Evolutionary conservation across 306 rosid genomes (phyloP).

Genomic region (Gastrolobium villosum): DNA sequence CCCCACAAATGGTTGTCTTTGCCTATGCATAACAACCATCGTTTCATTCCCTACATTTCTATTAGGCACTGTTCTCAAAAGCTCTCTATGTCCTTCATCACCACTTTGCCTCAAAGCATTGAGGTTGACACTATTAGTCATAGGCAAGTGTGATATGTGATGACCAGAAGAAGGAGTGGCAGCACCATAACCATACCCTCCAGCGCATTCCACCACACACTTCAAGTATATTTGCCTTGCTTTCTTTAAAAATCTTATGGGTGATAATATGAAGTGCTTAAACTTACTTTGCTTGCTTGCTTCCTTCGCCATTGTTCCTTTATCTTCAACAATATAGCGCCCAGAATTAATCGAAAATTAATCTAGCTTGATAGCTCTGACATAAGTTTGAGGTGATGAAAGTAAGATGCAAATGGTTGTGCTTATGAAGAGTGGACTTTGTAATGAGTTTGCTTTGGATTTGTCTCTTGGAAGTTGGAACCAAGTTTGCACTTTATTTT

Average conservation of each 20-base stretch:
- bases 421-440: constrained; percentile 20
- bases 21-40: background rate
- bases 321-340: too few relatives aligned
- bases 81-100: background rate
- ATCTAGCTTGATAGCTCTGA: background rate
- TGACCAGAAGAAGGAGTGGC: too few relatives aligned
- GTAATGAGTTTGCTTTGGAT: background rate
- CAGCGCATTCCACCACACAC: too few relatives aligned
- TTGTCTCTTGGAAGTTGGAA: constrained; percentile 26
- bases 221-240: too few relatives aligned
- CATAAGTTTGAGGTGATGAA: background rate
- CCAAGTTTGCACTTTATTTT: background rate
- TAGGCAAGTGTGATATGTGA: too few relatives aligned
- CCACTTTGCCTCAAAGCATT: background rate
- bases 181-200: too few relatives aligned
- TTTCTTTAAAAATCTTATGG: too few relatives aligned
- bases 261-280: too few relatives aligned
- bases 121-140: too few relatives aligned
- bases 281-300: too few relatives aligned
- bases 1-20: constrained; percentile 23
- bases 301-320: too few relatives aligned
- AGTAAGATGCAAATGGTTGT: background rate
- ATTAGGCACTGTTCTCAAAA: background rate
- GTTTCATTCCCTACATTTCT: constrained; percentile 2
- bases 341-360: background rate